A percentile compares a stretch with the other conserved stretches of the same genome.
Evolutionary conservation across 1,139 yeast genomes (phyloP).

Genomic region (Candida sanyaensis): DNA sequence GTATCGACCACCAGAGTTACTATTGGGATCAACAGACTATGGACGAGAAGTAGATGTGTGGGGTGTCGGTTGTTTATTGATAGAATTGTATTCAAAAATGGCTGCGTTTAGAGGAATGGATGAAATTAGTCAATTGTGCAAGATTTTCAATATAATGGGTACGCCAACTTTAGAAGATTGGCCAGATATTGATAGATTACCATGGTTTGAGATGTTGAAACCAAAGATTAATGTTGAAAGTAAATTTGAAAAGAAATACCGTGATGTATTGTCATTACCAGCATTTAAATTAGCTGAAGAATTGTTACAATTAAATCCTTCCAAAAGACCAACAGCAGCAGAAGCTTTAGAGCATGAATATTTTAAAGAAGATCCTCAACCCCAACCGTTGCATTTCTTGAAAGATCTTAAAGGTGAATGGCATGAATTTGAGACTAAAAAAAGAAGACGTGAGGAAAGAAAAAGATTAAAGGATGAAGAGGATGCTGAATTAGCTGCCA

Average conservation of each 20-base stretch:
- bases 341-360: constrained; percentile 84
- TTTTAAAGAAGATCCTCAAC: constrained; percentile 68
- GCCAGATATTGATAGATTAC: constrained; percentile 75
- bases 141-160: constrained; percentile 83
- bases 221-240: constrained; percentile 53
- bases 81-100: constrained; percentile 72
- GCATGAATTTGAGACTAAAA: constrained; percentile 97
- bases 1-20: constrained; percentile 96
- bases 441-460: constrained; percentile 67
- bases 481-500: constrained; percentile 14
- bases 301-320: constrained; percentile 70
- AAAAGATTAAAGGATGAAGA: constrained; percentile 41
- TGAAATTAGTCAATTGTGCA: constrained; percentile 79
- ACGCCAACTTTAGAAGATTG: constrained; percentile 76
- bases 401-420: constrained; percentile 77
- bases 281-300: constrained; percentile 67
- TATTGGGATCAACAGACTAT: constrained; percentile 87
- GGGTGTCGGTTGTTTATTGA: constrained; percentile 93
- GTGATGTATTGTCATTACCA: constrained; percentile 47
- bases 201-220: constrained; percentile 89
- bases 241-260: constrained; percentile 51
- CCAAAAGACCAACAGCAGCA: constrained; percentile 72
- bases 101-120: constrained; percentile 89
- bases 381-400: constrained; percentile 57
- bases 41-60: constrained; percentile 92